phyloP scores from a whole-genome alignment of 192 early-diverging fungal genomes.

The Rhizoclosmatium globosum region DNA sequence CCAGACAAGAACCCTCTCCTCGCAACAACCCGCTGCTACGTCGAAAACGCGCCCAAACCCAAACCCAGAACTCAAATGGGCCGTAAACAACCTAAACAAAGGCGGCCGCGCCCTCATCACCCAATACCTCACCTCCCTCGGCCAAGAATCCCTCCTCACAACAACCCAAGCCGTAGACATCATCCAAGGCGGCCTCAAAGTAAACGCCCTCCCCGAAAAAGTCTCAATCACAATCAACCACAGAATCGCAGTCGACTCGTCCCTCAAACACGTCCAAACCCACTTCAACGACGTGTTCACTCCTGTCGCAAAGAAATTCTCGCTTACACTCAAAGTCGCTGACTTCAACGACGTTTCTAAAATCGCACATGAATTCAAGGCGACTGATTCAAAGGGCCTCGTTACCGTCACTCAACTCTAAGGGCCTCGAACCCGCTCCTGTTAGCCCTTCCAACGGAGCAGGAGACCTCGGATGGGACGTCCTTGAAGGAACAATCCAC shows the following conservation, averaged over 20 bases:
- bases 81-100: background rate
- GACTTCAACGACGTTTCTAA: background rate
- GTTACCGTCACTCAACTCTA: background rate
- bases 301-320: background rate
- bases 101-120: background rate
- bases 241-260: slow-evolving; percentile 37
- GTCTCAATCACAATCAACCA: slow-evolving; percentile 44
- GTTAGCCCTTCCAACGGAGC: slow-evolving; percentile 15
- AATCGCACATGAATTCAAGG: background rate
- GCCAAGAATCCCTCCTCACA: slow-evolving; percentile 31
- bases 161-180: slow-evolving; percentile 57
- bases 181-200: slow-evolving; percentile 55
- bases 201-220: slow-evolving; percentile 52
- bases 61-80: slow-evolving; percentile 5
- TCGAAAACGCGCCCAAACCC: slow-evolving; percentile 28
- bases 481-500: slow-evolving; percentile 47
- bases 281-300: slow-evolving; percentile 26
- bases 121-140: background rate
- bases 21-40: slow-evolving; percentile 25
- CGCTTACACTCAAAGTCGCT: slow-evolving; percentile 1
- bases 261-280: background rate
- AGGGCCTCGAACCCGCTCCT: slow-evolving; percentile 45
- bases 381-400: background rate
- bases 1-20: slow-evolving; percentile 33
- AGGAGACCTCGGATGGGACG: slow-evolving; percentile 26